phyloP scores from a whole-genome alignment of 768 basidiomycete genomes.

The Bullera alba region DNA sequence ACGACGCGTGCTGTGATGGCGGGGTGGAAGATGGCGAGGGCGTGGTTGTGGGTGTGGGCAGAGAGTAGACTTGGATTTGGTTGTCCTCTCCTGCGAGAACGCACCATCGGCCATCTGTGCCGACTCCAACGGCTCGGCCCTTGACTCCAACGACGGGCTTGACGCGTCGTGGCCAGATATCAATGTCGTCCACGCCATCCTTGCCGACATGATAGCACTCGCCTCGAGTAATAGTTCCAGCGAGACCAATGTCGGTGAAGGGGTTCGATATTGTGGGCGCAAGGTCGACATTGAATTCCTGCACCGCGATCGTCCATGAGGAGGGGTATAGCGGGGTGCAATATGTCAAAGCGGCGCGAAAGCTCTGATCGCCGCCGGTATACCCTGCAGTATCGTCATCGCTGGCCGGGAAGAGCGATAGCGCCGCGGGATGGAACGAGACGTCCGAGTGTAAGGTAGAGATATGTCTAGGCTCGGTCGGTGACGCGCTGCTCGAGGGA shows the following conservation, averaged over 20 bases:
- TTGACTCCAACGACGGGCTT: slow-evolving; percentile 37
- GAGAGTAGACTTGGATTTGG: slow-evolving; percentile 42
- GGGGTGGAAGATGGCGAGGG: slow-evolving; percentile 7
- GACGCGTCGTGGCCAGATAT: slow-evolving; percentile 30
- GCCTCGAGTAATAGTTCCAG: slow-evolving; percentile 9
- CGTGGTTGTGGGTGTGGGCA: slow-evolving; percentile 20
- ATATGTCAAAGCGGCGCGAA: slow-evolving; percentile 37
- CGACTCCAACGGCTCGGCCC: slow-evolving; percentile 35
- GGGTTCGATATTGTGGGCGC: neutral
- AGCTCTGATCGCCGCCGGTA: neutral
- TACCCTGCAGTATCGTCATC: neutral
- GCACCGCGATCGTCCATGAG: slow-evolving; percentile 44
- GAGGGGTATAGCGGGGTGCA: slow-evolving; percentile 42
- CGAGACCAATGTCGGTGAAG: neutral
- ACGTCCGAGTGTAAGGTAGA: slow-evolving; percentile 41
- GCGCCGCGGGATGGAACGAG: slow-evolving; percentile 41
- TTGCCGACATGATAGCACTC: slow-evolving; percentile 15
- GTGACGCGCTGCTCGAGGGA: neutral
- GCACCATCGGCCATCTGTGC: slow-evolving; percentile 39
- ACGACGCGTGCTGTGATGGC: too few relatives aligned
- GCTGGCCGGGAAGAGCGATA: slow-evolving; percentile 35
- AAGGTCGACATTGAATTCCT: slow-evolving; percentile 34
- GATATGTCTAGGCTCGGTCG: slow-evolving; percentile 18
- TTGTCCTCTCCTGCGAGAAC: slow-evolving; percentile 42
- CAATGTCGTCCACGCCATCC: slow-evolving; percentile 8